phyloP scores from a whole-genome alignment of 2,329 filamentous ascomycete genomes.

The Chaetomiaceae sp. region DNA sequence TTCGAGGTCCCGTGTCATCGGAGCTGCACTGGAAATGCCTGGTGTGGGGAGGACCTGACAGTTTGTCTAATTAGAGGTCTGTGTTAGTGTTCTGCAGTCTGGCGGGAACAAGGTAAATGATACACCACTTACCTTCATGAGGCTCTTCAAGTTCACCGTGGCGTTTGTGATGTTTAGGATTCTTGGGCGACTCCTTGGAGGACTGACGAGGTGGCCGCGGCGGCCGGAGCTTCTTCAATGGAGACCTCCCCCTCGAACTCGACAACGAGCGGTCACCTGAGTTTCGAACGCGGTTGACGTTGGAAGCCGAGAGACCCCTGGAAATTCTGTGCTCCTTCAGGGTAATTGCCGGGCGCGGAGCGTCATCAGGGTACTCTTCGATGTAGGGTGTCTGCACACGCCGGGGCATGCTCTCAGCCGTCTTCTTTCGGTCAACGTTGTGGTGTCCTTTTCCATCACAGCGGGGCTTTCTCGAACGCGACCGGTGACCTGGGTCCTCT shows the following conservation, averaged over 20 bases:
- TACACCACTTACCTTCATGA: conserved; percentile 5
- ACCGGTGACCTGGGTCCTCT: conserved; percentile 1
- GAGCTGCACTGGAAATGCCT: background rate
- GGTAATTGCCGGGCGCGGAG: conserved; percentile 17
- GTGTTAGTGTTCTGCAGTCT: background rate
- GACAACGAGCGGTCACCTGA: conserved; percentile 7
- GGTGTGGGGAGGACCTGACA: background rate
- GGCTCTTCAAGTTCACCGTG: background rate
- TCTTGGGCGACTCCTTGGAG: conserved; percentile 11
- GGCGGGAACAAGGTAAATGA: background rate
- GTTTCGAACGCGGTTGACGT: conserved; percentile 14
- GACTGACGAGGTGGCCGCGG: conserved; percentile 2
- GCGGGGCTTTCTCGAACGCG: background rate
- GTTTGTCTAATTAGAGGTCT: too few species aligned
- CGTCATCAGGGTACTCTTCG: conserved; percentile 27
- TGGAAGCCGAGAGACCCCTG: conserved; percentile 19
- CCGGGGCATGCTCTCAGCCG: conserved; percentile 1
- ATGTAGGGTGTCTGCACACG: conserved; percentile 22
- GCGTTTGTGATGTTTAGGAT: conserved; percentile 1
- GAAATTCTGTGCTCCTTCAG: conserved; percentile 24
- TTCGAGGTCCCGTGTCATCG: background rate
- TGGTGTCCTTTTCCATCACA: conserved; percentile 3
- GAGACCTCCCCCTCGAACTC: conserved; percentile 18
- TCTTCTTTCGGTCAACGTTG: conserved; percentile 13
- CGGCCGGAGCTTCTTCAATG: conserved; percentile 13